Conservation (phyloP, 805 yeast species). For the Alloascoidea hylecoeti region DNA sequence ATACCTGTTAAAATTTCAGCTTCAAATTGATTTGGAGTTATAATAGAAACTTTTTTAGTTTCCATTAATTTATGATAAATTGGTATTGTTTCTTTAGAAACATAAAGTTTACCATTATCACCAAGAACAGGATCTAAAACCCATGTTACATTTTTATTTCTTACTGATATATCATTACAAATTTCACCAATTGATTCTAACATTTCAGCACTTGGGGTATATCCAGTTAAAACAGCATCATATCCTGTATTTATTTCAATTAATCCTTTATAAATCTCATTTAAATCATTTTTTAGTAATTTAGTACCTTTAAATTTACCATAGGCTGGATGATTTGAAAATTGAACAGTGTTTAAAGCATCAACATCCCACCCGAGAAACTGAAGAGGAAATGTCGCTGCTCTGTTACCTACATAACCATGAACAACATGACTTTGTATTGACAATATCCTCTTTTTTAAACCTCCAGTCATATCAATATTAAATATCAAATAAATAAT, state of each 20-base stretch:
- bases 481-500: neutral
- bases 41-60: constrained; percentile 41
- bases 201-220: constrained; percentile 50
- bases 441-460: constrained; percentile 25
- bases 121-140: constrained; percentile 88
- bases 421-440: constrained; percentile 89
- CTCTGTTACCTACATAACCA: constrained; percentile 90
- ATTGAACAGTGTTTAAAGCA: constrained; percentile 73
- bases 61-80: constrained; percentile 33
- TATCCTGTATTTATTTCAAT: constrained; percentile 33
- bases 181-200: constrained; percentile 34
- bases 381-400: constrained; percentile 84
- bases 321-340: constrained; percentile 89
- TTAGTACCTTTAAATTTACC: constrained; percentile 48
- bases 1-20: constrained; percentile 53
- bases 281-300: constrained; percentile 28
- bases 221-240: constrained; percentile 66
- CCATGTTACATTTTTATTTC: constrained; percentile 24
- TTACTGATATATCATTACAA: constrained; percentile 17
- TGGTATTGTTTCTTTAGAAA: constrained; percentile 41
- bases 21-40: constrained; percentile 90
- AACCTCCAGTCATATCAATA: neutral
- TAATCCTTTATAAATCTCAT: constrained; percentile 41
- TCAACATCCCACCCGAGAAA: constrained; percentile 88
- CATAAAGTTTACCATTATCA: constrained; percentile 77